phyloP scores from a whole-genome alignment of 208 protist genomes.

The Angomonas desouzai region DNA sequence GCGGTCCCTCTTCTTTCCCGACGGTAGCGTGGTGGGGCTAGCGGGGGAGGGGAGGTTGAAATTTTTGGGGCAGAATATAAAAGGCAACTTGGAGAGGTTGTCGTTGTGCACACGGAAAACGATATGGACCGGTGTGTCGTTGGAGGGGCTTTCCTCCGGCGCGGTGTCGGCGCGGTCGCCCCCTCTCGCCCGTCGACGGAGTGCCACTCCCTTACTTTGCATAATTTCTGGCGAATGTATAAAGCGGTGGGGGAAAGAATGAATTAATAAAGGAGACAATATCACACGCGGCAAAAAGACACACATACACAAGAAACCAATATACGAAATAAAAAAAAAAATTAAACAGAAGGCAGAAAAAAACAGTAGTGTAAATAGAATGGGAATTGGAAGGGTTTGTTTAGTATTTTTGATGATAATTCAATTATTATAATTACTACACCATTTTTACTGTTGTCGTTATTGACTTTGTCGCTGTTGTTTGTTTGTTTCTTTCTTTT shows the following conservation, averaged over 20 bases:
- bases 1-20: neutral
- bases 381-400: too few species aligned
- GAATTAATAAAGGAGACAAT: too few species aligned
- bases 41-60: constrained; percentile 40
- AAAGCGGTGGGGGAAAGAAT: constrained; percentile 12
- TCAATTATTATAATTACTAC: too few species aligned
- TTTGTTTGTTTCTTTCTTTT: constrained; percentile 10
- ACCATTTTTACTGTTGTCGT: too few species aligned
- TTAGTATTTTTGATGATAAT: too few species aligned
- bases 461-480: neutral
- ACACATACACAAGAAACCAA: too few species aligned
- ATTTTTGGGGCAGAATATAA: constrained; percentile 78
- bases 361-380: too few species aligned
- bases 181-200: neutral
- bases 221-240: constrained; percentile 8
- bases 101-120: constrained; percentile 75
- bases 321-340: too few species aligned
- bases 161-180: neutral
- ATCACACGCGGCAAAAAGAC: neutral
- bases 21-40: too few species aligned
- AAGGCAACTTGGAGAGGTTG: constrained; percentile 45
- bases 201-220: neutral
- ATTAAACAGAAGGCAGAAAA: too few species aligned
- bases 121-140: constrained; percentile 57
- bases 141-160: constrained; percentile 20